Evolutionary conservation across 1,284 basidiomycete genomes (phyloP).

Genomic region (Anthracocystis setariae): DNA sequence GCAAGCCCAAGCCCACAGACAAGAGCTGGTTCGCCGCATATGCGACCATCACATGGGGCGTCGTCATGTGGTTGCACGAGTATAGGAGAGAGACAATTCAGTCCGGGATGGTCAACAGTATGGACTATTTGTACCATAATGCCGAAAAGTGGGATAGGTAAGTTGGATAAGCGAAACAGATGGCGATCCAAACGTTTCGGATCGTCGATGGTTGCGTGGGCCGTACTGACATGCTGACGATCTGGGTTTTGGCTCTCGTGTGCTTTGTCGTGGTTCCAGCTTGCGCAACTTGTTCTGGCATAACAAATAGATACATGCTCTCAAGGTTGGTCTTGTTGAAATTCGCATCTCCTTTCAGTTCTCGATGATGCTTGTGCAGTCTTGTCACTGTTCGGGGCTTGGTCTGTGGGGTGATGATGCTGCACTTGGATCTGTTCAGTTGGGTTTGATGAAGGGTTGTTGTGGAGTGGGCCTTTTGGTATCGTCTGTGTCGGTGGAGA

Average conservation of each 20-base stretch:
- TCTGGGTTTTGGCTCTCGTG: not conserved
- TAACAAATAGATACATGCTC: slow-evolving; percentile 55
- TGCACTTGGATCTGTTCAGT: too few relatives aligned
- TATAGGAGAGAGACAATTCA: slow-evolving; percentile 87
- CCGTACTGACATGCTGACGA: slow-evolving; percentile 10
- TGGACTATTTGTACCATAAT: slow-evolving; percentile 69
- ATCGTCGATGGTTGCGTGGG: too few relatives aligned
- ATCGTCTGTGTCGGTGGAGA: too few relatives aligned
- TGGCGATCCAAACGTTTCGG: too few relatives aligned
- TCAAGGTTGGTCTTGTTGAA: not conserved
- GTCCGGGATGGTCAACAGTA: slow-evolving; percentile 80
- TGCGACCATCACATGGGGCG: slow-evolving; percentile 90
- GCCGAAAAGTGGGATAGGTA: slow-evolving; percentile 65
- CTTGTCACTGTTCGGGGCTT: too few relatives aligned
- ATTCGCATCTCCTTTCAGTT: not conserved
- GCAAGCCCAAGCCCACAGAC: slow-evolving; percentile 69
- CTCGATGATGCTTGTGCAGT: too few relatives aligned
- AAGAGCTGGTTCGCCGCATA: slow-evolving; percentile 84
- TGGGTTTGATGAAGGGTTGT: too few relatives aligned
- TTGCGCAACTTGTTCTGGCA: slow-evolving; percentile 67
- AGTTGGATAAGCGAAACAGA: too few relatives aligned
- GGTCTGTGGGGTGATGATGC: too few relatives aligned
- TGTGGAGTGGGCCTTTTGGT: too few relatives aligned
- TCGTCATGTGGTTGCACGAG: slow-evolving; percentile 96
- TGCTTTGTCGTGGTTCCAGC: slow-evolving; percentile 14